Conservation (phyloP, 305 asterid species). For the Solanum hybrid region DNA sequence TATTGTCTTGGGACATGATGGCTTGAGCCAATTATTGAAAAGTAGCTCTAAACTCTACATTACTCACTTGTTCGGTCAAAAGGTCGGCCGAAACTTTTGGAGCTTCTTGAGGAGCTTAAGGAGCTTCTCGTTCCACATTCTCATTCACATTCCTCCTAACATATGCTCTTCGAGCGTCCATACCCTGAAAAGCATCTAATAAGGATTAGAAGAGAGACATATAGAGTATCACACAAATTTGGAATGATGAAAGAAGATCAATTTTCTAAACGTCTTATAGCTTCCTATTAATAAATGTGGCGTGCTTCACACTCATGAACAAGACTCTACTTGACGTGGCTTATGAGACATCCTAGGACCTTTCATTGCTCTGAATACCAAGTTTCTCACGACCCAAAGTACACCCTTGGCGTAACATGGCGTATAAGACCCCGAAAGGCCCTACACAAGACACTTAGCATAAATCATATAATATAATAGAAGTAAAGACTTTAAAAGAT, state of each 20-base stretch:
- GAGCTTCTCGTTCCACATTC: neutral
- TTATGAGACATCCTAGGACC: neutral
- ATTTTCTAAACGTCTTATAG: neutral
- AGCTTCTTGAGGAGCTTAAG: neutral
- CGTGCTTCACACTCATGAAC: neutral
- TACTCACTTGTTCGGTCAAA: neutral
- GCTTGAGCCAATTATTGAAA: neutral
- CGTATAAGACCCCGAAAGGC: neutral
- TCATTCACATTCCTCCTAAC: neutral
- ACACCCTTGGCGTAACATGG: neutral
- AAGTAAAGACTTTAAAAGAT: neutral
- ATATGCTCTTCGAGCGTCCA: neutral
- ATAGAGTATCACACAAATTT: too few species aligned
- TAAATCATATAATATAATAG: neutral
- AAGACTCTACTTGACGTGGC: neutral
- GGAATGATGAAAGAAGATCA: neutral
- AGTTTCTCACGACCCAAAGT: neutral
- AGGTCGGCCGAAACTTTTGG: neutral
- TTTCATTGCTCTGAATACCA: neutral
- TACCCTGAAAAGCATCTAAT: neutral
- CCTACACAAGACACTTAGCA: neutral
- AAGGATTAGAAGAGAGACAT: neutral
- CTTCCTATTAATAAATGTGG: neutral
- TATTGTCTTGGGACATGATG: neutral
- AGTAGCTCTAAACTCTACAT: neutral